Percentiles rank a stretch among this genome's conserved stretches.
These are phyloP conservation scores for Backusella tuberculispora DNA, from an alignment of 192 early-diverging fungal genomes.

Conservation along the genomic window DNA sequence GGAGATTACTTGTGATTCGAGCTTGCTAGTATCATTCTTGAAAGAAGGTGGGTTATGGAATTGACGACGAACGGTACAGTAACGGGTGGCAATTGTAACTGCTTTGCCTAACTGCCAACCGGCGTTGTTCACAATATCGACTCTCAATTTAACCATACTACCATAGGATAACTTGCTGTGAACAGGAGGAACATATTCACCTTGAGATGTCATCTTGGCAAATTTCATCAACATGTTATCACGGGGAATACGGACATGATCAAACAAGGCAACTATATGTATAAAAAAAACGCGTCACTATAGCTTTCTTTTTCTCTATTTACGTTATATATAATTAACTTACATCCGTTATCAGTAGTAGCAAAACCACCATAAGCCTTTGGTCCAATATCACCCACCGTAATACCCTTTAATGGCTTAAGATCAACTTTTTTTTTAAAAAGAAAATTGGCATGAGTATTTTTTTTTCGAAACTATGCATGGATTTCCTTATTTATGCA, in stretches of 20 bases:
- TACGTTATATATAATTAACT: constrained; percentile 9
- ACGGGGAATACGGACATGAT: constrained; percentile 75
- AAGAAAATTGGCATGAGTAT: neutral
- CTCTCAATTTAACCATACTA: constrained; percentile 78
- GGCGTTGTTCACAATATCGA: constrained; percentile 65
- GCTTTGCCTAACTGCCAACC: constrained; percentile 60
- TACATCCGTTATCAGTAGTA: constrained; percentile 82
- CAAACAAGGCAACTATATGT: constrained; percentile 58
- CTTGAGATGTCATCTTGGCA: constrained; percentile 70
- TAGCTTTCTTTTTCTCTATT: neutral
- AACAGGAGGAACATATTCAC: constrained; percentile 67
- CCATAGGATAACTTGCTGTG: constrained; percentile 78
- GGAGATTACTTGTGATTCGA: constrained; percentile 70
- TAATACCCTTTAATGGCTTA: constrained; percentile 70
- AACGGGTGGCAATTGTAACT: constrained; percentile 65
- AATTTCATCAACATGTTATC: constrained; percentile 85
- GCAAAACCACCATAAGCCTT: constrained; percentile 74
- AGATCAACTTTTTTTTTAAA: constrained; percentile 48
- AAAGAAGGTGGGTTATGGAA: constrained; percentile 47
- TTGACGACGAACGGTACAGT: constrained; percentile 71
- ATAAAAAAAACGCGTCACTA: neutral
- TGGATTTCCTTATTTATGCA: neutral
- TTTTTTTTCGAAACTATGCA: neutral
- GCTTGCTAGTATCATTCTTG: constrained; percentile 22
- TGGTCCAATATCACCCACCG: constrained; percentile 81